Percentiles rank a stretch among this genome's conserved stretches.
Conservation (phyloP, 306 rosid species). For the Mimosa pudica region DNA sequence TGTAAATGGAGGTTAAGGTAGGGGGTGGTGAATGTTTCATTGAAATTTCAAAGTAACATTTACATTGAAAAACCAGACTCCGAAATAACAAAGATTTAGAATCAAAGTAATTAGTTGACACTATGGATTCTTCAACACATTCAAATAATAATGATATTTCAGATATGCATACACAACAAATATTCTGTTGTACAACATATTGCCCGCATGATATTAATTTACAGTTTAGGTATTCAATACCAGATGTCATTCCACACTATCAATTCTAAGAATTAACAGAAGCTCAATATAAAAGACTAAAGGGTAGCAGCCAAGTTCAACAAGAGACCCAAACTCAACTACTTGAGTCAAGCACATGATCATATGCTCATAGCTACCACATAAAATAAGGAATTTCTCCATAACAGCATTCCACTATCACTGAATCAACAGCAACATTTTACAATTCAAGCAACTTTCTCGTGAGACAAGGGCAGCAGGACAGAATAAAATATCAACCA, state of each 20-base stretch:
- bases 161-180: neutral
- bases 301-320: slow-evolving; percentile 14
- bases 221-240: neutral
- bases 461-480: neutral
- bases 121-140: neutral
- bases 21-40: neutral
- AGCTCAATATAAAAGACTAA: slow-evolving; percentile 1
- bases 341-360: neutral
- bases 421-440: neutral
- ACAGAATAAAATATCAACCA: neutral
- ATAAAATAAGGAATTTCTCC: neutral
- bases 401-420: neutral
- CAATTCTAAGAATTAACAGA: neutral
- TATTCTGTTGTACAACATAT: neutral
- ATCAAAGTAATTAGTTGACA: neutral
- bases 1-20: neutral
- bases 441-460: neutral
- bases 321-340: slow-evolving; percentile 22
- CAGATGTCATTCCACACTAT: slow-evolving; percentile 3
- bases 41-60: neutral
- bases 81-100: neutral
- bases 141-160: neutral
- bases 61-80: neutral
- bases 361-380: neutral
- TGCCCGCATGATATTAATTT: neutral